A percentile compares a stretch with the other conserved stretches of the same genome.
These are phyloP conservation scores for Colletotrichum siamense DNA, from an alignment of 2,329 filamentous ascomycete genomes.

Conservation along the genomic window DNA sequence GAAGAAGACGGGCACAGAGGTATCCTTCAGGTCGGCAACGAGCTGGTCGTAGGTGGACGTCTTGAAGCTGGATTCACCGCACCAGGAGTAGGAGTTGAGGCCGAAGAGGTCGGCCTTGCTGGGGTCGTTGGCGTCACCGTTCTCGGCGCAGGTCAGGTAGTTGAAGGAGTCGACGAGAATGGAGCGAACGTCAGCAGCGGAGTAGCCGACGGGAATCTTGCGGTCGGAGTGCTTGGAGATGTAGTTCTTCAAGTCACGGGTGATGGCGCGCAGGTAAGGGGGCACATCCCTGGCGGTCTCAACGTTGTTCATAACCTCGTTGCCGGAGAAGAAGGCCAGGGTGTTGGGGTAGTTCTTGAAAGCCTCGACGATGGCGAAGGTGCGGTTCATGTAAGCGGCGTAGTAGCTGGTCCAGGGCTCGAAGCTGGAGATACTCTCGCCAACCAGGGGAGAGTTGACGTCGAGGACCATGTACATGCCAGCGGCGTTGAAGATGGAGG, in stretches of 20 bases:
- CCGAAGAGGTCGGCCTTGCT: slow-evolving; percentile 78
- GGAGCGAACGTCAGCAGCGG: slow-evolving; percentile 77
- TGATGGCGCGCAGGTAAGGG: slow-evolving; percentile 77
- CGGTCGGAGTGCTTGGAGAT: slow-evolving; percentile 74
- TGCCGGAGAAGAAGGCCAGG: slow-evolving; percentile 78
- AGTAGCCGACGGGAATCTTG: slow-evolving; percentile 79
- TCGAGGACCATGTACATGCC: slow-evolving; percentile 75
- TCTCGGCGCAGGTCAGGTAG: slow-evolving; percentile 72
- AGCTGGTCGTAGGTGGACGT: slow-evolving; percentile 68
- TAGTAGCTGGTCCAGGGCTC: slow-evolving; percentile 67
- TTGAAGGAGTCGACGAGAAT: slow-evolving; percentile 78
- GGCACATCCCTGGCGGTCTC: slow-evolving; percentile 65
- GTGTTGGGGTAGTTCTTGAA: slow-evolving; percentile 73
- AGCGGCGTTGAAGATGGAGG: slow-evolving; percentile 71
- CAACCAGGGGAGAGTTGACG: slow-evolving; percentile 68
- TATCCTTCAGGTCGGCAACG: slow-evolving; percentile 68
- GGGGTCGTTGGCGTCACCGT: slow-evolving; percentile 59
- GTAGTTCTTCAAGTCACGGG: slow-evolving; percentile 82
- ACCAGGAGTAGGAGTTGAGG: slow-evolving; percentile 77
- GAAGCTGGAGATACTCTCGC: slow-evolving; percentile 60
- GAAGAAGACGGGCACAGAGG: slow-evolving; percentile 79
- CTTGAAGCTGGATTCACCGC: slow-evolving; percentile 67
- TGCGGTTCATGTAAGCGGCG: slow-evolving; percentile 66
- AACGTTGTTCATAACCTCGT: slow-evolving; percentile 77
- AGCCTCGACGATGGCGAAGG: slow-evolving; percentile 70